These are phyloP conservation scores for Flaveria bidentis DNA, from an alignment of 129 eudicot genomes.

Conservation along the genomic window DNA sequence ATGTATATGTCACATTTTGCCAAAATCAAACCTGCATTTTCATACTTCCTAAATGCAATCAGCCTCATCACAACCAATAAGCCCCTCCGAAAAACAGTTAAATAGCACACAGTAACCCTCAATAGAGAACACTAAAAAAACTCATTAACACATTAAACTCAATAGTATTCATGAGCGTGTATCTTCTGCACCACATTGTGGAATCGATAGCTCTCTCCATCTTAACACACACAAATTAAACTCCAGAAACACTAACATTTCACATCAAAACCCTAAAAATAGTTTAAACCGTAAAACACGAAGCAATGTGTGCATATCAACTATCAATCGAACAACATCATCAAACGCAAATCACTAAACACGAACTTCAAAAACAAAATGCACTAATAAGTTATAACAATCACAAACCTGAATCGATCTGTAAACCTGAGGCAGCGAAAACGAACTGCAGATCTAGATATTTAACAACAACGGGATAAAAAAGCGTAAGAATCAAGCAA, in stretches of 20 bases:
- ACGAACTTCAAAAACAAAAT: constrained; percentile 18
- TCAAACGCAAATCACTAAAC: background rate
- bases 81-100: background rate
- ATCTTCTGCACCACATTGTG: constrained; percentile 11
- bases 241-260: background rate
- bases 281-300: background rate
- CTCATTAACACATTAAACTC: too few relatives aligned
- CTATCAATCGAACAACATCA: background rate
- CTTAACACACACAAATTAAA: background rate
- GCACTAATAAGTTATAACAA: background rate
- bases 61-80: background rate
- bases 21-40: background rate
- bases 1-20: background rate
- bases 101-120: too few relatives aligned
- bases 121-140: too few relatives aligned
- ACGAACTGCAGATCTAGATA: constrained; percentile 33
- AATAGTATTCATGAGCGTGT: background rate
- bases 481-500: constrained; percentile 38
- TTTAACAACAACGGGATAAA: constrained; percentile 30
- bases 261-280: constrained; percentile 17
- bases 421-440: constrained; percentile 22
- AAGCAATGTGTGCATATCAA: background rate
- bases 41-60: too few relatives aligned
- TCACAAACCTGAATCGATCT: constrained; percentile 32
- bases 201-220: background rate